Evolutionary conservation across 352 stramenopile genomes (phyloP).

Genomic region (Pythium utonaiense): DNA sequence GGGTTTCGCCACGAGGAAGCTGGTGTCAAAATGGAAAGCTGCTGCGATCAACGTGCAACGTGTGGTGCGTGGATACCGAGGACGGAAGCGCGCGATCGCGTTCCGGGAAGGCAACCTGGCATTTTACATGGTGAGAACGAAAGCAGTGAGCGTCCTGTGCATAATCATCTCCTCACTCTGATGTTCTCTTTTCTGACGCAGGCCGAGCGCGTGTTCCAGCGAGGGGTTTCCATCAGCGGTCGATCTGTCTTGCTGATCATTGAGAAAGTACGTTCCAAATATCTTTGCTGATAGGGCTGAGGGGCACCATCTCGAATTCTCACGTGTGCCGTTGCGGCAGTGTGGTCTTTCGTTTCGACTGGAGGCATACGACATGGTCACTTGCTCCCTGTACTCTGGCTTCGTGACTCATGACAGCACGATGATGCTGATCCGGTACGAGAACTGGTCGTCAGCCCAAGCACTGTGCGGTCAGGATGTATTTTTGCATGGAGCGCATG

Average conservation of each 20-base stretch:
- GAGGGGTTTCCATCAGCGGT: slow-evolving; percentile 45
- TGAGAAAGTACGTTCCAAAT: slow-evolving; percentile 40
- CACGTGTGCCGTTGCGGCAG: too few species aligned
- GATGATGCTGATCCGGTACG: slow-evolving; percentile 43
- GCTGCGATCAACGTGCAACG: slow-evolving; percentile 46
- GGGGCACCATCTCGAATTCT: not conserved
- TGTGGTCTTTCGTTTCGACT: slow-evolving; percentile 66
- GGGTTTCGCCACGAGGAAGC: slow-evolving; percentile 34
- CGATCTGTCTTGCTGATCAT: slow-evolving; percentile 50
- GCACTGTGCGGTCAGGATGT: slow-evolving; percentile 40
- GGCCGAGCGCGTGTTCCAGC: slow-evolving; percentile 56
- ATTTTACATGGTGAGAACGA: slow-evolving; percentile 50
- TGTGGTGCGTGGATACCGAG: slow-evolving; percentile 47
- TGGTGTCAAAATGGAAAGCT: slow-evolving; percentile 28
- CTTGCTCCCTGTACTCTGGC: slow-evolving; percentile 44
- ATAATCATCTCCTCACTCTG: not conserved
- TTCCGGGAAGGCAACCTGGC: slow-evolving; percentile 66
- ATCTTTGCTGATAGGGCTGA: not conserved
- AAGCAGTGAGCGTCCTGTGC: too few species aligned
- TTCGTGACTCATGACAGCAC: slow-evolving; percentile 53
- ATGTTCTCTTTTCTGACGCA: not conserved
- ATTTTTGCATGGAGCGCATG: slow-evolving; percentile 27
- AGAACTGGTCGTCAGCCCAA: slow-evolving; percentile 57
- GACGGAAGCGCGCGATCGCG: slow-evolving; percentile 46
- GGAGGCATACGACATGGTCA: slow-evolving; percentile 49